Evolutionary conservation across 2,329 filamentous ascomycete species (phyloP).

Genomic region (Colletotrichum sp.): DNA sequence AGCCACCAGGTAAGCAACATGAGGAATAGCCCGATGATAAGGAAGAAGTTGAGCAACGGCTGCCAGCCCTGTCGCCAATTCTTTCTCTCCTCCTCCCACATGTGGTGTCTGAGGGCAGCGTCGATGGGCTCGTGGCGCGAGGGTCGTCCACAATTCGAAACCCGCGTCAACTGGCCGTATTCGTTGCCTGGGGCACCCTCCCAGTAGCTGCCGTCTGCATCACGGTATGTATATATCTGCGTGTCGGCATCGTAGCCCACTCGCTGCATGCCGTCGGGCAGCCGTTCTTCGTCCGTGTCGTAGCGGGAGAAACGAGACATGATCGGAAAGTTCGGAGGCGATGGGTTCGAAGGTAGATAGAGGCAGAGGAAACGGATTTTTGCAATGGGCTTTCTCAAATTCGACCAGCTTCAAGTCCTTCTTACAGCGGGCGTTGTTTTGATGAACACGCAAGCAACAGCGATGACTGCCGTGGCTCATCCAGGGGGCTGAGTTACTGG

Average conservation of each 20-base stretch:
- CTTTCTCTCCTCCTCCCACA: constrained; percentile 27
- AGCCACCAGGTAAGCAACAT: constrained; percentile 56
- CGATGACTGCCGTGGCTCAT: not conserved
- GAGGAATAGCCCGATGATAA: constrained; percentile 56
- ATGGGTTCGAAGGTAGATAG: not conserved
- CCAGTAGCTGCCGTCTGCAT: constrained; percentile 52
- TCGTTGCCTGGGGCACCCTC: constrained; percentile 53
- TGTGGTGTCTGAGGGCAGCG: constrained; percentile 18
- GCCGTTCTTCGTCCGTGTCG: constrained; percentile 54
- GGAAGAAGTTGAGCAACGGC: constrained; percentile 63
- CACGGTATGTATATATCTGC: constrained; percentile 57
- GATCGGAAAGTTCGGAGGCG: not conserved
- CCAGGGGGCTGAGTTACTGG: not conserved
- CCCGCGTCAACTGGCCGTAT: constrained; percentile 52
- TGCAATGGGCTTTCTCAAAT: not conserved
- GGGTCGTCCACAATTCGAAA: constrained; percentile 34
- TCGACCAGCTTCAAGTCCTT: not conserved
- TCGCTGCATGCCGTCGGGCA: constrained; percentile 59
- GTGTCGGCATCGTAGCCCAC: constrained; percentile 62
- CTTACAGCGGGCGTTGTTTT: not conserved
- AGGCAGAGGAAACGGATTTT: not conserved
- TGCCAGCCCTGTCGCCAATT: constrained; percentile 58
- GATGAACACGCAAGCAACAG: not conserved
- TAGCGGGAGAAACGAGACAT: constrained; percentile 49
- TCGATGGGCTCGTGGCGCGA: constrained; percentile 33